Base-by-base conservation (phyloP, 805 yeast genomes). In the Candida ficus region DNA sequence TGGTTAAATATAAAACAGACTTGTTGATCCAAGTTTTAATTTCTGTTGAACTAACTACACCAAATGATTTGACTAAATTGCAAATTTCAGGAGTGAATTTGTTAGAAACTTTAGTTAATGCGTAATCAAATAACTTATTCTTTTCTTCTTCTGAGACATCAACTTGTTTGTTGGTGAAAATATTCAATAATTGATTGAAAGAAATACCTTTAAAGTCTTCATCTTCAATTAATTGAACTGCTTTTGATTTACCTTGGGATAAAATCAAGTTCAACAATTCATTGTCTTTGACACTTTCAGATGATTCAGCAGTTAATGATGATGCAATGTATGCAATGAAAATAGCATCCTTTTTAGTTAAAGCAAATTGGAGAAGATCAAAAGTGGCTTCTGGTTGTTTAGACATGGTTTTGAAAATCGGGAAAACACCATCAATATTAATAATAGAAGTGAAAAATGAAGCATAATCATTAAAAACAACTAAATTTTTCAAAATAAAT, bases 1-100 rank as follows among this genome's bases (percentile, higher is more conserved):
- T 81, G 8, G 90, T 84, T 37, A 81, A 66, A 52, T 74, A 80
- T 6, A 85, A 56, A 44, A 74, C 63, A 7, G 79, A 66, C 46
- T 79, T 76, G 45, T 75, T 70, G 29, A 77, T 46, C 91, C 91
- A 83, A 2, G 58, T 50, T 14, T 55, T 37, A 7, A 60, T 49
- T 10, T 9, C 32, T 1, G 45, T 43, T 10, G 50, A 38, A 2
- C 60, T 58, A 33, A 45, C 49, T 12, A 23, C 4, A 18, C 33
- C 21, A 28, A 42, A 30, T 29, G 40, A 14, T 3, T 20, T 33
- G 21, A 66, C 49, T 20, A 64, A 50, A 14, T 46, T 44, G 7
- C 62, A 54, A 17, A 56, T 56, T 16, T 48, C 52, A 6, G 63
- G 46, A 16, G 54, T 50, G 38, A 57, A 67, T 42, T 63, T 67